Conservation (phyloP, 257 asterid genomes). For the Primulina tabacum region DNA sequence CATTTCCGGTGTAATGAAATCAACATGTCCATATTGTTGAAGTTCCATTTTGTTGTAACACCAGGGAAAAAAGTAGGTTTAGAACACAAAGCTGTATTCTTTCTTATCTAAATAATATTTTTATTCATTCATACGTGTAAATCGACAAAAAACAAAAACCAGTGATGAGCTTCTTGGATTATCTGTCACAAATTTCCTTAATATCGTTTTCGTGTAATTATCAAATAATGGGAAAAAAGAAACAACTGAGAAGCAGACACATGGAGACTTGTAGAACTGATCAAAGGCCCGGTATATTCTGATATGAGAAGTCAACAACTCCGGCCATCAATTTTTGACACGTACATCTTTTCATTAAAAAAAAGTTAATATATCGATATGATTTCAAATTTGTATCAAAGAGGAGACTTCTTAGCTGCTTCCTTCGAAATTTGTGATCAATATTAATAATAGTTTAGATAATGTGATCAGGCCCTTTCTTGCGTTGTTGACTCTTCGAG, state of each 20-base stretch:
- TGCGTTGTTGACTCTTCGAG: background rate
- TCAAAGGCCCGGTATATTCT: conserved; percentile 19
- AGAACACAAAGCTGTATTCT: conserved; percentile 19
- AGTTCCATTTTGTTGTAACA: conserved; percentile 19
- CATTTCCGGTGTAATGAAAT: conserved; percentile 12
- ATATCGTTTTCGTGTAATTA: conserved; percentile 17
- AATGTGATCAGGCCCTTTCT: background rate
- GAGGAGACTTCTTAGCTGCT: conserved; percentile 10
- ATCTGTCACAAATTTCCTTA: conserved; percentile 10
- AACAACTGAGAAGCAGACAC: conserved; percentile 32
- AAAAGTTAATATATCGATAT: conserved; percentile 16
- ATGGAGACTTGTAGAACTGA: conserved; percentile 22
- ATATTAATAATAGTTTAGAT: background rate
- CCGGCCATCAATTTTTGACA: conserved; percentile 51
- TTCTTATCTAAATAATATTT: background rate
- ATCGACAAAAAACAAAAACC: conserved; percentile 4
- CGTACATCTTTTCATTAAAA: conserved; percentile 30
- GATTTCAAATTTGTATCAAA: conserved; percentile 20
- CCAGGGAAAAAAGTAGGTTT: conserved; percentile 14
- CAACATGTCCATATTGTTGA: conserved; percentile 34
- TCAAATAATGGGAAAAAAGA: conserved; percentile 5
- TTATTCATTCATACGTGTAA: background rate
- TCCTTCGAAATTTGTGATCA: background rate
- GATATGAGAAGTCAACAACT: conserved; percentile 49
- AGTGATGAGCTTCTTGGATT: conserved; percentile 18